Conservation (phyloP, 2,329 filamentous ascomycete species). For the Cadophora sp. region DNA sequence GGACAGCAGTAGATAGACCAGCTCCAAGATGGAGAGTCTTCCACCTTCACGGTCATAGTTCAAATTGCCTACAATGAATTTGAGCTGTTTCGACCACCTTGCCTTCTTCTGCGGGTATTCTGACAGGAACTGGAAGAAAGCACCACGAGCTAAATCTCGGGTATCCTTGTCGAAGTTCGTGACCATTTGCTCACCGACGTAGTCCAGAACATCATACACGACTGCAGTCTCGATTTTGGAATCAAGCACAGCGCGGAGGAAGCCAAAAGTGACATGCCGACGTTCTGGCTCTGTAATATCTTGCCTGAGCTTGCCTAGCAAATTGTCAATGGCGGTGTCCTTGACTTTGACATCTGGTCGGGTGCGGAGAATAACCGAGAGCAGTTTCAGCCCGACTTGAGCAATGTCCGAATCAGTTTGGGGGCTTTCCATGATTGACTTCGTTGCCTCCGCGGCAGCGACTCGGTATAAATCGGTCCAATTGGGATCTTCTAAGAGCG, state of each 20-base stretch:
- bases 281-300: slow-evolving; percentile 93
- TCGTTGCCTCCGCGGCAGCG: slow-evolving; percentile 85
- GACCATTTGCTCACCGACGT: slow-evolving; percentile 91
- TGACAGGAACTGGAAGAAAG: slow-evolving; percentile 92
- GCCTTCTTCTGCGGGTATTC: slow-evolving; percentile 94
- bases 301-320: slow-evolving; percentile 81
- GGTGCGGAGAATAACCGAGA: slow-evolving; percentile 85
- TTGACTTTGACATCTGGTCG: slow-evolving; percentile 77
- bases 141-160: slow-evolving; percentile 83
- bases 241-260: slow-evolving; percentile 85
- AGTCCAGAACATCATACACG: slow-evolving; percentile 91
- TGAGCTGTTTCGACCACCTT: slow-evolving; percentile 86
- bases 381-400: slow-evolving; percentile 87
- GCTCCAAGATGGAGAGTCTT: slow-evolving; percentile 90
- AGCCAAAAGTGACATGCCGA: slow-evolving; percentile 93
- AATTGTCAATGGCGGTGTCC: slow-evolving; percentile 80
- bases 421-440: slow-evolving; percentile 76
- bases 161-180: slow-evolving; percentile 92
- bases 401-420: slow-evolving; percentile 84
- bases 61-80: slow-evolving; percentile 88
- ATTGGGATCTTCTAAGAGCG: slow-evolving; percentile 72
- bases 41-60: slow-evolving; percentile 90
- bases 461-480: slow-evolving; percentile 69
- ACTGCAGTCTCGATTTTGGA: slow-evolving; percentile 84
- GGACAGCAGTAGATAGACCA: slow-evolving; percentile 82